Evolutionary conservation across 2,329 filamentous ascomycete genomes (phyloP).

Genomic region (Penicillium palitans): DNA sequence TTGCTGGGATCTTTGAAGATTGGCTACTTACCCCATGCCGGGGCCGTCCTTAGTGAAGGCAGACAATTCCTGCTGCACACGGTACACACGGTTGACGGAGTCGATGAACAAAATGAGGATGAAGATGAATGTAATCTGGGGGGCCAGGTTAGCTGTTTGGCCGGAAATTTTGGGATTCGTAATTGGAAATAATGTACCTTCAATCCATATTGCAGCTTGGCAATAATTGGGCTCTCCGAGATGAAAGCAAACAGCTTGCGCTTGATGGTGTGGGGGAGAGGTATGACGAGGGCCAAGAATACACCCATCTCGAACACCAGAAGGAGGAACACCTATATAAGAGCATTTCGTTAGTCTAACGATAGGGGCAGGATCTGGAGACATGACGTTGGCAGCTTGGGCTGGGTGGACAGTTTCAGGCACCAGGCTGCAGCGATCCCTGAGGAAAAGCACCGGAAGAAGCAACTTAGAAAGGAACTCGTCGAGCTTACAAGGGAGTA

Average conservation of each 20-base stretch:
- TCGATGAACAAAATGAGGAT: conserved; percentile 98
- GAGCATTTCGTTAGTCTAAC: conserved; percentile 11
- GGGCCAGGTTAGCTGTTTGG: background rate
- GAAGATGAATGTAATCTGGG: conserved; percentile 92
- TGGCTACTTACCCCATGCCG: conserved; percentile 51
- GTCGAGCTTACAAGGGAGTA: conserved; percentile 61
- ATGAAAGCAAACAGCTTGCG: conserved; percentile 94
- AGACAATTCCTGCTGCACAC: conserved; percentile 85
- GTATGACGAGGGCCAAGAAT: conserved; percentile 61
- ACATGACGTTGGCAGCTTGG: conserved; percentile 13
- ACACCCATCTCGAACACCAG: conserved; percentile 53
- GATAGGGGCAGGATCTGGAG: conserved; percentile 4
- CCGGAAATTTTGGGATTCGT: background rate
- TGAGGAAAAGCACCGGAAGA: background rate
- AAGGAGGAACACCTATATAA: conserved; percentile 49
- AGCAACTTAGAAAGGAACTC: background rate
- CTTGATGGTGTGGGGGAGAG: conserved; percentile 82
- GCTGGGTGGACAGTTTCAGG: conserved; percentile 11
- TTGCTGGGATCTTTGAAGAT: conserved; percentile 10
- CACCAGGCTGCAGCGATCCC: conserved; percentile 27
- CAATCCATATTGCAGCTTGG: conserved; percentile 94
- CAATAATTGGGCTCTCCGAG: conserved; percentile 79
- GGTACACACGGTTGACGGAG: conserved; percentile 93
- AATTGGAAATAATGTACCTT: conserved; percentile 59
- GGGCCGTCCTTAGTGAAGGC: conserved; percentile 65